Evolutionary conservation across 352 stramenopile species (phyloP), one percentile per base, ranked within the genome.

Genomic region (Phytopythium sindhum): DNA sequence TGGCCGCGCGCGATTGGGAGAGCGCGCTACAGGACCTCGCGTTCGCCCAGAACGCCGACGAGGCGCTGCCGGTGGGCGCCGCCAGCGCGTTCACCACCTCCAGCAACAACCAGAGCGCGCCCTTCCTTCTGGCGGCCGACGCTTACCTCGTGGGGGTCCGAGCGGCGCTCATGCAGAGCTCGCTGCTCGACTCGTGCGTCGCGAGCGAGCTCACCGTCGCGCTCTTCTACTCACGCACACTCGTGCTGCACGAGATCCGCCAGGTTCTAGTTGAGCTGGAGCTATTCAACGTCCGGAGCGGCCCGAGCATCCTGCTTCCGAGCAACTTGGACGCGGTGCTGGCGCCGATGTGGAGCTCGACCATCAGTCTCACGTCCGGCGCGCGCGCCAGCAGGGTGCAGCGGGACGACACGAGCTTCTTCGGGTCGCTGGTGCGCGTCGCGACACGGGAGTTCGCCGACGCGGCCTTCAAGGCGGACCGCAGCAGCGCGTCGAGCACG

Each of bases 201-300:
- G 67, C 75, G 0, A 56, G 73, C 4, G 73, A 81, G 58, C 57
- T 84, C 8, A 65, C 78, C 21, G 66, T 75, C 11, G 66, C 63
- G 4, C 65, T 80, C 44, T 84, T 81, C 44, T 81, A 73, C 61
- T 64, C 77, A n/a, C 70, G 73, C 2, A 63, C 73, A 10, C 70
- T 74, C 33, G 63, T 84, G 15, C 57, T 84, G n/a, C 28, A 57
- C 17, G 45, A 71, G 28, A 69, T 84, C n/a, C 68, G 78, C 14
- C 31, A 62, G 2, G 58, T 65, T 1, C 54, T 84, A 4, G 23
- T 53, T 2, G 28, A 39, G 6, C 37, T 73, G 26, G 53, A 19
- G 0, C 45, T 73, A 1, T 75, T 72, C 23, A 28, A 51, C 26
- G 61, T 50, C 5, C 29, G 54, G 0, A 41, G 8, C 8, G 41